Base-by-base conservation (phyloP, 177 flowering plant species). In the Telopea speciosissima region DNA sequence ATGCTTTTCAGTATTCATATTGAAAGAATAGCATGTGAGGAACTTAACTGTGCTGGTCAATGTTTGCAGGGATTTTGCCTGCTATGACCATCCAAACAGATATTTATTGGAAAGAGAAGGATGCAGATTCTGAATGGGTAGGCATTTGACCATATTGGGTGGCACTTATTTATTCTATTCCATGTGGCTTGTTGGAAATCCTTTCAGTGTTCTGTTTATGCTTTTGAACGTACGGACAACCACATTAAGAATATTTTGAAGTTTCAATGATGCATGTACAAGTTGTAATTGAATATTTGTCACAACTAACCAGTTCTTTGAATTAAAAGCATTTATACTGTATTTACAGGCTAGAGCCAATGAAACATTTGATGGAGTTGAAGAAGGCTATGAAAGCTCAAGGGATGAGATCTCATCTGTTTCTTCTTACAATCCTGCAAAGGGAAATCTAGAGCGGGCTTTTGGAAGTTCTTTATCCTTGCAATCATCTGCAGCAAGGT, bases 51-150 rank as follows among this genome's bases (percentile, higher is more conserved):
- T 65, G 28, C 70, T 1, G 21, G 49, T 44, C 54, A 49, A 72
- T 69, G 12, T 60, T 71, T 71, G 73, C 84, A 94, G 96, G 92
- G 28, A 88, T 83, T 76, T 92, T 90, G 66, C 95, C 92, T 76
- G 21, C 78, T 14, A 56, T 85, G 66, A 75, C 92, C 58, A 65
- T 84, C 68, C 89, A 85, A 72, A 73, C 85, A 83, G 97, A 95
- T 73, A 66, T 87, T 62, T 86, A 75, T 71, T 92, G 97, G 99
- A 94, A 87, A 84, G 97, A 90, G 84, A 84, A 87, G 81, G 91
- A 87, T 76, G 84, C 81, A 68, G 97, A 94, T 72, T 85, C 93
- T 69, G 97, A 92, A 64, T 94, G 99, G 99, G 98, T 94, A 85
- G 68, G 85, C 68, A 42, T 28, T 36, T 36, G 40, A 36, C 40